phyloP scores from a whole-genome alignment of 176 grass and related monocot species.

The Triticum timopheevii region DNA sequence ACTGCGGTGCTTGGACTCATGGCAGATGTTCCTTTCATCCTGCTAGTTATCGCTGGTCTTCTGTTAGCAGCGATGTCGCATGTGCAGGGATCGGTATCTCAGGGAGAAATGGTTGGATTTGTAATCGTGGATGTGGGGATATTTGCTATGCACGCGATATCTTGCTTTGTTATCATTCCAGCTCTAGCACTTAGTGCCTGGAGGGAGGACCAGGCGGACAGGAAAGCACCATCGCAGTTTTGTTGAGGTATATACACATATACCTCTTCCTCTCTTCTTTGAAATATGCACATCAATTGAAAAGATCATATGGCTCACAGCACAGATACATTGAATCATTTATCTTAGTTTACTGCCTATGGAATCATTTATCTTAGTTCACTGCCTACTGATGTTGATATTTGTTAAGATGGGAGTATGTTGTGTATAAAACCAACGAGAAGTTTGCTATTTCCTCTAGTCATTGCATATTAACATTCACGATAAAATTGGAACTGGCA shows the following conservation, averaged over 20 bases:
- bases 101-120: background rate
- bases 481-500: no score
- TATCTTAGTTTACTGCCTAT: background rate
- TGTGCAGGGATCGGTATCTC: background rate
- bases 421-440: background rate
- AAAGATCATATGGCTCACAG: no score
- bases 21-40: background rate
- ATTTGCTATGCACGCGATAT: background rate
- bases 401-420: background rate
- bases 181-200: background rate
- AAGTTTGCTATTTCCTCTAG: background rate
- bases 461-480: background rate
- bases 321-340: no score
- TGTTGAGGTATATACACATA: background rate
- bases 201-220: background rate
- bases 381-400: background rate
- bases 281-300: no score
- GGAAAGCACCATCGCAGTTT: background rate
- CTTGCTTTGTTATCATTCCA: background rate
- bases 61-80: background rate
- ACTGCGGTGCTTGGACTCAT: rapidly evolving
- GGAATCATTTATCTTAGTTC: background rate
- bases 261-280: no score
- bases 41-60: background rate
- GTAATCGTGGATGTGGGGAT: background rate